phyloP scores from a whole-genome alignment of 169 alveolate species.

The Plasmodium relictum region DNA sequence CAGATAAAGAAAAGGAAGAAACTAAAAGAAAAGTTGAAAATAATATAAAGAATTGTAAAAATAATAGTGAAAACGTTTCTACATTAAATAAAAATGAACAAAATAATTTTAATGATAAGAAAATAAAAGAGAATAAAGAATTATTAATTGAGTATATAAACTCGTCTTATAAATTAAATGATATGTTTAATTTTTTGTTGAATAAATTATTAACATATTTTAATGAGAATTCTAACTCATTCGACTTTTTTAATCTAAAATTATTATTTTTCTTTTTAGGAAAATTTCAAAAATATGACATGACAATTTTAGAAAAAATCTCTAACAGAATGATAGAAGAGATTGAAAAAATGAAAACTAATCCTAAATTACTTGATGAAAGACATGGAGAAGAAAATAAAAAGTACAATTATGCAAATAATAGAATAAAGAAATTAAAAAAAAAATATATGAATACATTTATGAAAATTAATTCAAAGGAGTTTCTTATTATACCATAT shows the following conservation, averaged over 20 bases:
- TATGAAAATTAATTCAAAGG: slow-evolving; percentile 53
- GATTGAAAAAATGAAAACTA: slow-evolving; percentile 48
- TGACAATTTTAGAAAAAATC: slow-evolving; percentile 30
- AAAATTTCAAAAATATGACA: slow-evolving; percentile 39
- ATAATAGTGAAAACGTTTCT: background rate
- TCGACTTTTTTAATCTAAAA: slow-evolving; percentile 54
- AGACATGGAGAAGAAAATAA: slow-evolving; percentile 31
- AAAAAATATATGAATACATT: slow-evolving; percentile 54
- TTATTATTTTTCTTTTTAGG: slow-evolving; percentile 45
- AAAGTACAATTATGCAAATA: slow-evolving; percentile 47
- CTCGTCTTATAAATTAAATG: slow-evolving; percentile 49
- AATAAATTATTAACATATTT: slow-evolving; percentile 39
- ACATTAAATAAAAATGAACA: background rate
- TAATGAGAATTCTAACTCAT: slow-evolving; percentile 21
- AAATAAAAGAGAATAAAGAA: slow-evolving; percentile 10
- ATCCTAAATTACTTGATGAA: slow-evolving; percentile 31
- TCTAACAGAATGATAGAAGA: slow-evolving; percentile 36
- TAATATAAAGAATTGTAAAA: background rate
- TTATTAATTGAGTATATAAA: slow-evolving; percentile 58
- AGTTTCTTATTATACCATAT: slow-evolving; percentile 63
- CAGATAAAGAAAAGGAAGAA: background rate
- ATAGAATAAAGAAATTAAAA: slow-evolving; percentile 11
- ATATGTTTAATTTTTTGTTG: slow-evolving; percentile 49
- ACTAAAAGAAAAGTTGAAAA: background rate
- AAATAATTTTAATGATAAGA: background rate